A percentile compares a stretch with the other conserved stretches of the same genome.
Evolutionary conservation across 2,329 filamentous ascomycete species (phyloP).

Genomic region (Fusarium sp.): DNA sequence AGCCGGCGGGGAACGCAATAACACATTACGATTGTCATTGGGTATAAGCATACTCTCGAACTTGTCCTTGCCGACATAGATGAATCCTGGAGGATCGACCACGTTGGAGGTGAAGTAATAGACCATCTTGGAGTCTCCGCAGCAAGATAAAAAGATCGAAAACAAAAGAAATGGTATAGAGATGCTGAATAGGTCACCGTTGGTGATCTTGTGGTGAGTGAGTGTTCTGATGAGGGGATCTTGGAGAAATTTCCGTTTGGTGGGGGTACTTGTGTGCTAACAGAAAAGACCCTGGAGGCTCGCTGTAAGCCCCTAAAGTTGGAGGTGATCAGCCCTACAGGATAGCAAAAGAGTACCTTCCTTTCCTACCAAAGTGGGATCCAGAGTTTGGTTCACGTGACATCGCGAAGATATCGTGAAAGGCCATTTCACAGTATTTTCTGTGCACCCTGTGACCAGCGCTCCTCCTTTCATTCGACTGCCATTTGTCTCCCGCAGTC

Average conservation of each 20-base stretch:
- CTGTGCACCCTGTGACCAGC: no score
- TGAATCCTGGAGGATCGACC: conserved; percentile 82
- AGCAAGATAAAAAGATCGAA: neutral
- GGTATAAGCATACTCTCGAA: conserved; percentile 80
- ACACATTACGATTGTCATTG: conserved; percentile 2
- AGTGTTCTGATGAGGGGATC: conserved; percentile 30
- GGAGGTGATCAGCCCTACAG: neutral
- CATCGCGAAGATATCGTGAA: neutral
- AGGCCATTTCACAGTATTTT: neutral
- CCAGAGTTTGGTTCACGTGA: conserved; percentile 12
- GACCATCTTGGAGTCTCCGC: conserved; percentile 69
- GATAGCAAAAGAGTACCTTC: neutral
- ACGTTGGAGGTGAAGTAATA: conserved; percentile 93
- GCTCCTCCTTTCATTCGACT: neutral
- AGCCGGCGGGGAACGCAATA: conserved; percentile 20
- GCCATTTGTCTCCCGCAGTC: rapidly evolving
- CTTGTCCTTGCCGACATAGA: conserved; percentile 99
- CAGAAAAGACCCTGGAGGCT: neutral
- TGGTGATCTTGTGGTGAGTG: neutral
- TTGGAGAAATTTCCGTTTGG: conserved; percentile 35
- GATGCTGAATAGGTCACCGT: neutral
- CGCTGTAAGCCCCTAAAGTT: neutral
- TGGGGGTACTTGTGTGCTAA: conserved; percentile 26
- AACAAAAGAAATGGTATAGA: neutral
- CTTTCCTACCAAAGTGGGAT: neutral